Evolutionary conservation across 495 filamentous ascomycete genomes (phyloP).

Genomic region (Aspergillus conjunctus): DNA sequence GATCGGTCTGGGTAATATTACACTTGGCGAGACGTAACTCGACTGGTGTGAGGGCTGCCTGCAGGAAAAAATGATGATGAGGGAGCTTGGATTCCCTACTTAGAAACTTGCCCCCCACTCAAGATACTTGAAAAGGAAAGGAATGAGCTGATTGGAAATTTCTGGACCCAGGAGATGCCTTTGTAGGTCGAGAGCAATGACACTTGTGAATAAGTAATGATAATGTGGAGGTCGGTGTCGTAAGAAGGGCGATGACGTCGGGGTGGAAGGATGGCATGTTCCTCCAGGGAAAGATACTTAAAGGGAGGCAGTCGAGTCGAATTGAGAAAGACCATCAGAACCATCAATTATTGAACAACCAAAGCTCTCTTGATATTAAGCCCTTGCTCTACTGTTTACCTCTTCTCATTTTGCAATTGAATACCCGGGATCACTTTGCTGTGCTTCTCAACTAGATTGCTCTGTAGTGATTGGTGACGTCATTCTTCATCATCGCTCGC

Average conservation of each 20-base stretch:
- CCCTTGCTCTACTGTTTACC: neutral
- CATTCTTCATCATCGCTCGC: constrained; percentile 4
- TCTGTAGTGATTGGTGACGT: neutral
- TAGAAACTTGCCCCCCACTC: constrained; percentile 2
- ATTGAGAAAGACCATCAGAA: too few relatives aligned
- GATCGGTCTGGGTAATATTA: constrained; percentile 14
- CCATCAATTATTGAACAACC: too few relatives aligned
- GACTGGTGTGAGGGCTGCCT: neutral
- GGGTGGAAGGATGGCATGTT: constrained; percentile 14
- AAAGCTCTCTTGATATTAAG: neutral
- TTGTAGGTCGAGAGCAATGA: too few relatives aligned
- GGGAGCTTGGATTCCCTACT: constrained; percentile 4
- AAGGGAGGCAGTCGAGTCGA: neutral
- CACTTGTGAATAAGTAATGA: neutral
- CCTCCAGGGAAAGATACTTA: neutral
- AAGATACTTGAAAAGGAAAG: neutral
- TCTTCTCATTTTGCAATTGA: neutral
- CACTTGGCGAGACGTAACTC: constrained; percentile 27
- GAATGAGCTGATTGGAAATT: constrained; percentile 2
- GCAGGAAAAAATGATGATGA: constrained; percentile 10
- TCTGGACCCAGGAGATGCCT: neutral
- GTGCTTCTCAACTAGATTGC: neutral
- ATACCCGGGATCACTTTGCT: neutral
- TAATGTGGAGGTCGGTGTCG: constrained; percentile 3
- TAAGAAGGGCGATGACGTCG: constrained; percentile 23